Evolutionary conservation across 139 green algal species (phyloP), one percentile per base, ranked within the genome.

Genomic region (Coccomyxa sp.): DNA sequence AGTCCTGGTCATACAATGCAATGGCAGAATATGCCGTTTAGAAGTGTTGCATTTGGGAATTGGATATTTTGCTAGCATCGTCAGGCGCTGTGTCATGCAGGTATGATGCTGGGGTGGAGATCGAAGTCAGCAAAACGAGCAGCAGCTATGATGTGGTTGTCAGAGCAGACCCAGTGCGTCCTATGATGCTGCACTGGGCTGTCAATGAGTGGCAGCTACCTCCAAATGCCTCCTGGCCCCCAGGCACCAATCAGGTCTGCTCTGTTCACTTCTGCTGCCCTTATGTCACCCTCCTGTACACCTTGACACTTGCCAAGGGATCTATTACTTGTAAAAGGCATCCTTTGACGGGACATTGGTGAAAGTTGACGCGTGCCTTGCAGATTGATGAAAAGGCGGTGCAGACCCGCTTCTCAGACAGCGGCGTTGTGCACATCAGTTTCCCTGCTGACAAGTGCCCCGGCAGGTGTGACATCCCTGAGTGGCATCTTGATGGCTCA

Each of bases 131-230:
- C 18, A 71, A 25, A 71, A 25, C 18, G 1, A 9, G 4, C 63
- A 25, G 21, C 21, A 25, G 18, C 63, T 71, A 71, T 71, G 21
- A 21, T 25, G 63, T 71, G 63, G 63, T 28, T 1, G 63, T 71
- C 63, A 71, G 18, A 25, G 63, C 63, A 71, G 63, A 81, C 11
- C 77, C 32, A 16, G 21, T 60, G 80, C 80, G 80, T 27, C 74
- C 79, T 3, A 82, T 88, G 21, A 67, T 91, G 79, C 85, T 97
- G 85, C 94, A 97, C 86, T 97, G 94, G 94, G 92, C 83, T 0
- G 74, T 93, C 13, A 90, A 97, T 77, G 91, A 95, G 80, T 97
- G 94, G 94, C n/a, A 80, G 10, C 84, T 89, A 59, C 87, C 91
- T 7, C 58, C 88, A 1, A 71, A 88, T 63, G 84, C 68, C 25